Evolutionary conservation across 2,329 filamentous ascomycete genomes (phyloP).

Genomic region (Monosporascus sp.): DNA sequence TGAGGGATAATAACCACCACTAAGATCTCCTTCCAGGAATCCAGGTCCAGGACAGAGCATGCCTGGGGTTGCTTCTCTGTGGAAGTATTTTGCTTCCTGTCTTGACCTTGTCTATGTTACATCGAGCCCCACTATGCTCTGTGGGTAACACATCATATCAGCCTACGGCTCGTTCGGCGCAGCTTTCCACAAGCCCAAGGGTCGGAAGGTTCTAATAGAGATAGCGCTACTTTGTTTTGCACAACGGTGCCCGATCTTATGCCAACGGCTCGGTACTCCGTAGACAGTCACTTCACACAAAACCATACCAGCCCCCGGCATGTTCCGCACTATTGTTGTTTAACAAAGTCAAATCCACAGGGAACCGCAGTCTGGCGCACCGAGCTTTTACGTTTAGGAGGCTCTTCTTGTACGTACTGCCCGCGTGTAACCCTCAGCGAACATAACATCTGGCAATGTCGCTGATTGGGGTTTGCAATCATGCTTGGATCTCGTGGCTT

Average conservation of each 20-base stretch:
- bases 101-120: constrained; percentile 21
- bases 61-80: constrained; percentile 10
- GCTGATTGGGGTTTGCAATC: not conserved
- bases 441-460: not conserved
- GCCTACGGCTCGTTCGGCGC: constrained; percentile 43
- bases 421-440: not conserved
- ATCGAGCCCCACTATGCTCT: constrained; percentile 24
- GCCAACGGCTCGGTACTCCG: constrained; percentile 7
- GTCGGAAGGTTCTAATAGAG: constrained; percentile 13
- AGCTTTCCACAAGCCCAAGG: constrained; percentile 31
- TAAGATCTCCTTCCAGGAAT: constrained; percentile 12
- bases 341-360: not conserved
- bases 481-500: not conserved
- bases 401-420: not conserved
- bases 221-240: not conserved
- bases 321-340: not conserved
- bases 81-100: constrained; percentile 10
- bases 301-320: not conserved
- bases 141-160: constrained; percentile 36
- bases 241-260: constrained; percentile 4
- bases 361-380: not conserved
- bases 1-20: not conserved
- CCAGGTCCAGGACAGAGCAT: constrained; percentile 8
- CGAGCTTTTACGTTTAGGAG: not conserved
- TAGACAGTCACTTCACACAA: not conserved